Conservation (phyloP, 148 eudicot genomes). For the Rhododendron kiyosumense region DNA sequence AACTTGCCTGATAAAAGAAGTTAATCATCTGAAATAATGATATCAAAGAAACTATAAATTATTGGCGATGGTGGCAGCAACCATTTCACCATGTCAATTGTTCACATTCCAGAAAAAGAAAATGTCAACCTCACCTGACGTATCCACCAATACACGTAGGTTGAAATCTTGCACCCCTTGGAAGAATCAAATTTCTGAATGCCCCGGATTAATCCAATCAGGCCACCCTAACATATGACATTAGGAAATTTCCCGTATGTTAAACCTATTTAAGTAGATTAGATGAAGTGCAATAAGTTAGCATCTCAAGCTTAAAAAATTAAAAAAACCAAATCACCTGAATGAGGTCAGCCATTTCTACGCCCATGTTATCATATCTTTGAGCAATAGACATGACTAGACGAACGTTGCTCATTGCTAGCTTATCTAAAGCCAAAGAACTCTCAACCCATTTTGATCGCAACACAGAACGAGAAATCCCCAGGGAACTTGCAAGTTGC, state of each 20-base stretch:
- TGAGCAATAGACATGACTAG: conserved; percentile 96
- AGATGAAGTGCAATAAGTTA: not conserved
- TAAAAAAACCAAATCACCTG: conserved; percentile 46
- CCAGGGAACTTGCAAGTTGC: conserved; percentile 69
- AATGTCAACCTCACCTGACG: conserved; percentile 54
- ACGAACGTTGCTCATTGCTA: conserved; percentile 93
- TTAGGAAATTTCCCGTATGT: not conserved
- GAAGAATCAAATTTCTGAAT: conserved; percentile 97
- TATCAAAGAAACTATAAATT: not conserved
- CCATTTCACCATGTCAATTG: not conserved
- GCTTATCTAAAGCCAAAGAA: conserved; percentile 82
- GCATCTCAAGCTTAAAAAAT: not conserved
- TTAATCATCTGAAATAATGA: not conserved
- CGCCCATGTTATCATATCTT: conserved; percentile 86
- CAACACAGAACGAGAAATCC: conserved; percentile 58
- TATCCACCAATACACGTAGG: conserved; percentile 99
- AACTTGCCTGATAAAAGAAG: conserved; percentile 1
- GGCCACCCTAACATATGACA: conserved; percentile 60
- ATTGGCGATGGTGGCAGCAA: not conserved
- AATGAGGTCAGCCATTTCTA: conserved; percentile 89
- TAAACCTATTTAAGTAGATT: not conserved
- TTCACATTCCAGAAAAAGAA: not conserved
- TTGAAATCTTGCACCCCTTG: conserved; percentile 90
- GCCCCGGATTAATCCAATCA: conserved; percentile 89
- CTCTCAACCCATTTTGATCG: conserved; percentile 65